Evolutionary conservation across 345 rosid species (phyloP).

Genomic region (Viola odorata): DNA sequence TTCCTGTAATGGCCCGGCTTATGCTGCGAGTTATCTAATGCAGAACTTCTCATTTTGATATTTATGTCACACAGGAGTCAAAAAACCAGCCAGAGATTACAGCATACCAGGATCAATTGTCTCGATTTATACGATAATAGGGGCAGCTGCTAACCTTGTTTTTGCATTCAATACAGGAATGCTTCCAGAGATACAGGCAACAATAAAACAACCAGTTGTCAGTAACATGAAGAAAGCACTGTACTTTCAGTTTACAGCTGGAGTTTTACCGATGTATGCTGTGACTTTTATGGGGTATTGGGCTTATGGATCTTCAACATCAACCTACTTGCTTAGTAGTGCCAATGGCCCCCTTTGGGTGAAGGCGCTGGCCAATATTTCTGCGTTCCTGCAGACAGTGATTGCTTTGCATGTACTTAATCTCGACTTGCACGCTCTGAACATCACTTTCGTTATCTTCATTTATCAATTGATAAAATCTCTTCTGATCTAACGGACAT

Average conservation of each 20-base stretch:
- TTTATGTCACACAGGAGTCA: conserved; percentile 39
- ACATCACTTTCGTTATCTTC: background rate
- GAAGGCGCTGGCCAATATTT: conserved; percentile 64
- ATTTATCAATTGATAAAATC: background rate
- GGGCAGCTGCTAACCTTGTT: conserved; percentile 78
- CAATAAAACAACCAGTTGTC: conserved; percentile 73
- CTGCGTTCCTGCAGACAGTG: conserved; percentile 80
- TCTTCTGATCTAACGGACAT: background rate
- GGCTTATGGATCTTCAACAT: conserved; percentile 86
- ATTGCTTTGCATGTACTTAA: conserved; percentile 72
- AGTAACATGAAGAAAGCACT: conserved; percentile 80
- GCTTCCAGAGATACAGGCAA: conserved; percentile 98
- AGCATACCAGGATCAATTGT: conserved; percentile 53
- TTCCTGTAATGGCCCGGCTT: background rate
- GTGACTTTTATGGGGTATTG: conserved; percentile 78
- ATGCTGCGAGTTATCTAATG: background rate
- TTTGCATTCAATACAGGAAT: conserved; percentile 95
- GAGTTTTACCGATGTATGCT: conserved; percentile 65
- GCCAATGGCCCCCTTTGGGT: conserved; percentile 77
- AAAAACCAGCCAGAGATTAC: conserved; percentile 70
- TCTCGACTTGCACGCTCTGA: background rate
- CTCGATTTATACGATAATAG: conserved; percentile 63
- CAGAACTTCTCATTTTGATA: conserved; percentile 4
- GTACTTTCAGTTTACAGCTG: conserved; percentile 72
- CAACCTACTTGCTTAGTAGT: conserved; percentile 63